phyloP scores from a whole-genome alignment of 768 basidiomycete genomes.

The Pleurotus sapidus region DNA sequence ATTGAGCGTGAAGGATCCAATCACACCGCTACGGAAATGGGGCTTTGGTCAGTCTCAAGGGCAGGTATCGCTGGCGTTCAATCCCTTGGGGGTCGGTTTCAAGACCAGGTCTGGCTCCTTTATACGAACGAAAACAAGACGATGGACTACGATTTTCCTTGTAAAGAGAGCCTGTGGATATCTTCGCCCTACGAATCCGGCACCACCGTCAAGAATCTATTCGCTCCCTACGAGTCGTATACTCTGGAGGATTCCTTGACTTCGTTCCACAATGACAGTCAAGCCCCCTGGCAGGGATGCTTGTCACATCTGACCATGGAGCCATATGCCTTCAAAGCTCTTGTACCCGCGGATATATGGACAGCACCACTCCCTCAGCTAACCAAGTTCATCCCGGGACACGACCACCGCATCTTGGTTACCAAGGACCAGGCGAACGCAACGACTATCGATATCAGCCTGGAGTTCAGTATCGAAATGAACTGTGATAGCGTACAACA shows the following conservation, averaged over 20 bases:
- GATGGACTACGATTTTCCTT: conserved; percentile 59
- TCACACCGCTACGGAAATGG: conserved; percentile 76
- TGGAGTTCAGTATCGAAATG: conserved; percentile 84
- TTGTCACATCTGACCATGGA: conserved; percentile 61
- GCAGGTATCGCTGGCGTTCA: conserved; percentile 59
- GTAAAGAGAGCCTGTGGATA: conserved; percentile 63
- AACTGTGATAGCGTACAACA: conserved; percentile 64
- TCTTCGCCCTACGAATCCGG: conserved; percentile 70
- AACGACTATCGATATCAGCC: conserved; percentile 58
- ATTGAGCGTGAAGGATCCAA: conserved; percentile 88
- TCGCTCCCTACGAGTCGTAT: conserved; percentile 83
- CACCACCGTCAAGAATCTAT: conserved; percentile 66
- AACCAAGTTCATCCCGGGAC: conserved; percentile 81
- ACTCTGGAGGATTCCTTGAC: conserved; percentile 62
- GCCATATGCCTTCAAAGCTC: conserved; percentile 76
- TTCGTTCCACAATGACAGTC: conserved; percentile 56
- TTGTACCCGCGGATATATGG: conserved; percentile 73
- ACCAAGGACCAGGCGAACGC: conserved; percentile 45
- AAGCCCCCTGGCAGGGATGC: conserved; percentile 75
- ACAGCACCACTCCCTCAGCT: conserved; percentile 66
- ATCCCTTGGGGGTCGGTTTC: conserved; percentile 54
- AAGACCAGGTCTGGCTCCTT: conserved; percentile 77
- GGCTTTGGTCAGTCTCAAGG: conserved; percentile 81
- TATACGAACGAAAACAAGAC: conserved; percentile 86
- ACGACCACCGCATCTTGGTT: conserved; percentile 70